Base-by-base conservation (phyloP, 257 asterid genomes). In the Solanum corneliomulleri region DNA sequence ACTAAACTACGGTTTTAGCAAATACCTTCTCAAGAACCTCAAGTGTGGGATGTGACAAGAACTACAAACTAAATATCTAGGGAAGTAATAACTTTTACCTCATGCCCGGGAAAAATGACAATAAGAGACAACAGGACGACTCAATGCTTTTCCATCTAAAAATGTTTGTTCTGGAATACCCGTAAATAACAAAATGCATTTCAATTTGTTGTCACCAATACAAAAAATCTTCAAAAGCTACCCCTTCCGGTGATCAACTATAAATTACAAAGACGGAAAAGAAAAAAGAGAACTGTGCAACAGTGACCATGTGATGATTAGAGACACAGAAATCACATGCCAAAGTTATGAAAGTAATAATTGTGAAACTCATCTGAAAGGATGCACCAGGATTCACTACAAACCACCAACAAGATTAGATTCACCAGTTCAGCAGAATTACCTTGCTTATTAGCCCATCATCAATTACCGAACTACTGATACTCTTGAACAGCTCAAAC, bases 371-470 rank as follows among this genome's bases (percentile, higher is more conserved):
- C 87, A 42, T 41, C 66, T 7, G 29, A 16, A 20, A 70, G 69
- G 31, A 62, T n/a, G 16, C 74, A 35, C 31, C 33, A 15, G 25
- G 25, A 58, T 58, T 58, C 9, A 56, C 78, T 81, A 31, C 45
- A 82, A 56, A 72, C 37, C 60, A 82, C 25, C 21, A 20, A 56
- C 31, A 16, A 49, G 83, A 14, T 9, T 2, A 11, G 9, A n/a
- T 37, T 71, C 41, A 74, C 42, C 33, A 49, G 21, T 49, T 31
- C 33, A 27, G 56, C 70, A 16, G 56, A 86, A 25, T 85, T 92
- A 95, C 99, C 99, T 96, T 97, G 92, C 91, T 96, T 89, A 97
- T 97, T 78, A 97, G 91, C 86, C 99, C 99, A 86, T 96, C 99
- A 87, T 97, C 98, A 86, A 97, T 91, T 82, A 96, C 94, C 42